Percentiles rank a stretch among this genome's conserved stretches.
Conservation (phyloP, 352 stramenopile species). For the Blastocystis sp. region DNA sequence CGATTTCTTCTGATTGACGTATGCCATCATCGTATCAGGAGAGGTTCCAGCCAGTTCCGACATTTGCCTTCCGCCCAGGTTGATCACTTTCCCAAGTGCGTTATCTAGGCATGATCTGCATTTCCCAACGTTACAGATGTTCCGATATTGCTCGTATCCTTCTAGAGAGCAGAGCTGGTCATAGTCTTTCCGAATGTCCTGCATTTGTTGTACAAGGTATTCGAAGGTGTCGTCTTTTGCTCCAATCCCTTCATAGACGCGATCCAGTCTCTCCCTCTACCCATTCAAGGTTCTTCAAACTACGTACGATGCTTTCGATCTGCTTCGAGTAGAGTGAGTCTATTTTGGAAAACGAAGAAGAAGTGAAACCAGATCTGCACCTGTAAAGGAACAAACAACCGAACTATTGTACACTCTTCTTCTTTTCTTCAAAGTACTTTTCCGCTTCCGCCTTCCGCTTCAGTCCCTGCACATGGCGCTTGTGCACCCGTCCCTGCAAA, state of each 20-base stretch:
- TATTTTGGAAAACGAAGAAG: background rate
- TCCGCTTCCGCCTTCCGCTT: background rate
- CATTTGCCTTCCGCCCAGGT: background rate
- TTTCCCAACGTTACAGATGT: background rate
- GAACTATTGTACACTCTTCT: background rate
- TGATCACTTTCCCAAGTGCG: background rate
- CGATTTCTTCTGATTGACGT: background rate
- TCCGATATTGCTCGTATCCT: background rate
- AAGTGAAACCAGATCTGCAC: background rate
- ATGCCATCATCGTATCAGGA: background rate
- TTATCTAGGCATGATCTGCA: background rate
- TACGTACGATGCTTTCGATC: background rate
- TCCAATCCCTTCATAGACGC: constrained; percentile 3
- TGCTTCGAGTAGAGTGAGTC: background rate
- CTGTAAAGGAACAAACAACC: constrained; percentile 1
- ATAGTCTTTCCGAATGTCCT: constrained; percentile 19
- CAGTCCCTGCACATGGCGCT: background rate
- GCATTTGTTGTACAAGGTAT: background rate
- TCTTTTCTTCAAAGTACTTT: constrained; percentile 27
- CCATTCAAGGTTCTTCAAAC: background rate
- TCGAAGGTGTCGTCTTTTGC: constrained; percentile 1
- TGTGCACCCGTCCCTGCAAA: constrained; percentile 40
- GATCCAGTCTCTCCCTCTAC: background rate
- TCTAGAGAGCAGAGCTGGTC: background rate
- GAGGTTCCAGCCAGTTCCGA: background rate